These are phyloP conservation scores for Colletotrichum lini DNA, from an alignment of 2,329 filamentous ascomycete genomes.

Conservation along the genomic window DNA sequence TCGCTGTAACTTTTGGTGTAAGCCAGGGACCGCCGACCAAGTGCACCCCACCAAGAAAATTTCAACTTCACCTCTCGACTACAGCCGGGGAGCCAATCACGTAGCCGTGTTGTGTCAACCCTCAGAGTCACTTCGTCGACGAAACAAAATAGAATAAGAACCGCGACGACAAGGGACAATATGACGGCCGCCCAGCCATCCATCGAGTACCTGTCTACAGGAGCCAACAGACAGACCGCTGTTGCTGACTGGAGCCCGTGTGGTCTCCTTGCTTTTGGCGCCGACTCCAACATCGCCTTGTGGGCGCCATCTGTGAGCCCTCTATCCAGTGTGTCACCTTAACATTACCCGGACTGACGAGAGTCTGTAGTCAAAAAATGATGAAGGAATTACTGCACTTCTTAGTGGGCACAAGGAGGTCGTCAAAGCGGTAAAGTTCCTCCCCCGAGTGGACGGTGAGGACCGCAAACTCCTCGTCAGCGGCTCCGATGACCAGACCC, in stretches of 20 bases:
- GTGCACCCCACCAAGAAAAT: constrained; percentile 32
- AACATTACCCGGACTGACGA: not conserved
- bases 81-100: constrained; percentile 53
- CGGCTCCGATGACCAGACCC: constrained; percentile 84
- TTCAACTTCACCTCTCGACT: constrained; percentile 42
- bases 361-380: constrained; percentile 31
- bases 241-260: constrained; percentile 88
- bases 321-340: not conserved
- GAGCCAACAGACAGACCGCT: constrained; percentile 90
- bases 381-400: constrained; percentile 73
- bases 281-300: constrained; percentile 88
- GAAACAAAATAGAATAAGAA: constrained; percentile 5
- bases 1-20: constrained; percentile 42
- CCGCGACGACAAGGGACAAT: constrained; percentile 18
- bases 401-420: constrained; percentile 83
- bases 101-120: constrained; percentile 50
- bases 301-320: constrained; percentile 75
- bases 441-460: constrained; percentile 65
- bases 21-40: constrained; percentile 20
- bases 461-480: constrained; percentile 75
- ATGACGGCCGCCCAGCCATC: constrained; percentile 50
- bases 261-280: constrained; percentile 87
- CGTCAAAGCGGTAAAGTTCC: constrained; percentile 88
- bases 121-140: constrained; percentile 50
- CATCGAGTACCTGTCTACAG: constrained; percentile 76